Base-by-base conservation (phyloP, 208 protist species). In the Leishmania martiniquensis region DNA sequence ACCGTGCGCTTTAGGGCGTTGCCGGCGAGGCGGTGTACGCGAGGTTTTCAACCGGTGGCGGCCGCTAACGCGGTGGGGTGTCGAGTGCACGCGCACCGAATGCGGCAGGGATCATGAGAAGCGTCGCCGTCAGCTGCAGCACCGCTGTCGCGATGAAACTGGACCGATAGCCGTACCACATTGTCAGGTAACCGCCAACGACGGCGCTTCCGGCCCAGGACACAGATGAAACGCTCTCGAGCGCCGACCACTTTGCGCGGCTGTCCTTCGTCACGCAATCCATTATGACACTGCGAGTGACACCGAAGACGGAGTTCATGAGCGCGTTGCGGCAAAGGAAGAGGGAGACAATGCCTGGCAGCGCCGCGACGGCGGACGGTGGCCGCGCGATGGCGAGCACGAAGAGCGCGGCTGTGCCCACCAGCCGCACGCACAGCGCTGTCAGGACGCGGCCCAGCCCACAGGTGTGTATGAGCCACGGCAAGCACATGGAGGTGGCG, bases 221-320 rank as follows among this genome's bases (percentile, higher is more conserved):
- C 47, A 93, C 84, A 54, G 81, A 84, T 0, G 85, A 84, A 71
- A 95, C 85, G 73, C 87, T 90, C 78, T 95, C 91, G 57, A 93
- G 84, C 39, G 91, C 91, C 39, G 86, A 87, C 88, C 87, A 94
- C 83, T 84, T 90, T 25, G 88, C 85, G 4, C 86, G 72, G 45
- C 71, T 84, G n/a, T 82, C 59, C 37, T 83, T 84, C 3, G 32
- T 2, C 20, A 91, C 88, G 76, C 80, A 82, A 70, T 95, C 91
- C 91, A 95, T 95, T 39, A 95, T 85, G 55, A 95, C 85, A 57
- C 87, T 91, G 54, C 91, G 88, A 0, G 88, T 93, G 62, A 93
- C 37, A 45, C 91, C 91, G 5, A 81, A 60, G 13, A 89, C 87
- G 9, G 83, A 82, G 80, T 95, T 95, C 91, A 95, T 95, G 25